phyloP scores from a whole-genome alignment of 2,329 filamentous ascomycete genomes.

The Aspergillus eucalypticola region DNA sequence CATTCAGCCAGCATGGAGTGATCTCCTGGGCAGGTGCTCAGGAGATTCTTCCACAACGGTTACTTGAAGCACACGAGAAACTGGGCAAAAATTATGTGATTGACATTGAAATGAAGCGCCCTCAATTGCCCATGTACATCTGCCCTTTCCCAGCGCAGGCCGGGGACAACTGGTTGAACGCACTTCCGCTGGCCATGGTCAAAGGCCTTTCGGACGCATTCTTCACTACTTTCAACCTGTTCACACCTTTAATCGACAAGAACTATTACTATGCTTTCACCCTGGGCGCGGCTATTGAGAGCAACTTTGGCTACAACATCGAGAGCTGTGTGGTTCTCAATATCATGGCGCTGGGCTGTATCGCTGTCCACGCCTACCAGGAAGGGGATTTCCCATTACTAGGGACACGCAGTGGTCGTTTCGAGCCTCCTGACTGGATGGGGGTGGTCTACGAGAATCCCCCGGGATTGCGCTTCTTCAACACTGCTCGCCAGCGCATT shows the following conservation, averaged over 20 bases:
- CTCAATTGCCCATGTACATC: conserved; percentile 45
- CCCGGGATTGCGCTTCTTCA: conserved; percentile 55
- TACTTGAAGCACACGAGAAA: conserved; percentile 39
- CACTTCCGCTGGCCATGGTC: conserved; percentile 50
- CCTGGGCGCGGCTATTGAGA: conserved; percentile 51
- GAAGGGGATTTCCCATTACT: conserved; percentile 52
- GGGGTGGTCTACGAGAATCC: conserved; percentile 42
- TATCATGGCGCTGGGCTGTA: conserved; percentile 54
- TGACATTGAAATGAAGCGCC: conserved; percentile 50
- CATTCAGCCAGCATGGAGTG: conserved; percentile 55
- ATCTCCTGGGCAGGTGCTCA: conserved; percentile 52
- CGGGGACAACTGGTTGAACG: conserved; percentile 48
- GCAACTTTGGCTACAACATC: conserved; percentile 53
- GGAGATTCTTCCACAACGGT: conserved; percentile 44
- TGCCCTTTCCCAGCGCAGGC: conserved; percentile 38
- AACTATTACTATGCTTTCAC: conserved; percentile 54
- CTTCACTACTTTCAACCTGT: conserved; percentile 57
- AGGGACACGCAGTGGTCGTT: conserved; percentile 35
- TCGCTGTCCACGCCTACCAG: conserved; percentile 52
- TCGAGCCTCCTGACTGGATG: conserved; percentile 43
- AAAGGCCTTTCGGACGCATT: conserved; percentile 56
- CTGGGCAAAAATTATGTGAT: conserved; percentile 54
- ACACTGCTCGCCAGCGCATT: conserved; percentile 54
- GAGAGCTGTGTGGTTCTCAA: conserved; percentile 55
- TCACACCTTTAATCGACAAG: conserved; percentile 55